Evolutionary conservation across 208 protist species (phyloP).

Genomic region (Acanthamoeba lenticulata): DNA sequence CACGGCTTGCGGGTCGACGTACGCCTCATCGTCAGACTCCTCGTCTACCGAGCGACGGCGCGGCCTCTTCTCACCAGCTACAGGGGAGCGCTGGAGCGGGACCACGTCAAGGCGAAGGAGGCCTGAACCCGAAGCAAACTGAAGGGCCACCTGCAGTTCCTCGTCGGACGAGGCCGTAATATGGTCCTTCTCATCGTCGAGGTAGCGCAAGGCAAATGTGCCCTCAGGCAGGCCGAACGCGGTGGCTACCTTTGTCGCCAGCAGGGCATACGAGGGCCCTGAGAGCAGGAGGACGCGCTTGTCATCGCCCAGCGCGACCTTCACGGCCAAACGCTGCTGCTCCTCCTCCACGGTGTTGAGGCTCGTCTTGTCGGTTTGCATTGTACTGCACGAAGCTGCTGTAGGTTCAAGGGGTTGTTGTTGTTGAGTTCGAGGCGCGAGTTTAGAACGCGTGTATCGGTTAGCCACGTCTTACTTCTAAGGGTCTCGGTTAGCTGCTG

Average conservation of each 20-base stretch:
- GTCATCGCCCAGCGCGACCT: neutral
- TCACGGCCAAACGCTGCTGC: neutral
- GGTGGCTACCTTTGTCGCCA: neutral
- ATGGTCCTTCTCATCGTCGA: slow-evolving; percentile 49
- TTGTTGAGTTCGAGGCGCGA: too few species aligned
- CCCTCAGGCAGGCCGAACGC: neutral
- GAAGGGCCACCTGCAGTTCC: slow-evolving; percentile 2
- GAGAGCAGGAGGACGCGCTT: neutral
- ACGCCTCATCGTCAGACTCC: neutral
- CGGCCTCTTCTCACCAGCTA: neutral
- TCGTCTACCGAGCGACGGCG: neutral
- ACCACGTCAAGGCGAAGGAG: neutral
- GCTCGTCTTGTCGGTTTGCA: neutral
- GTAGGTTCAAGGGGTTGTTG: neutral
- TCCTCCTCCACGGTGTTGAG: neutral
- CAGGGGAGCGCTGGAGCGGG: neutral
- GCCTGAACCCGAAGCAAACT: neutral
- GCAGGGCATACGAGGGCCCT: neutral
- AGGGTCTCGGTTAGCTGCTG: too few species aligned
- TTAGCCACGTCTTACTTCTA: slow-evolving; percentile 69
- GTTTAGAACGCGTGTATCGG: slow-evolving; percentile 52
- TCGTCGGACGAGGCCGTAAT: slow-evolving; percentile 52
- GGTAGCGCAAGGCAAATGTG: neutral
- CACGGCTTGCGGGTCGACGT: neutral
- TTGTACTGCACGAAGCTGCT: neutral